Percentiles rank a stretch among this genome's conserved stretches.
Evolutionary conservation across 2,329 filamentous ascomycete genomes (phyloP).

Genomic region (Xylariaceae sp.): DNA sequence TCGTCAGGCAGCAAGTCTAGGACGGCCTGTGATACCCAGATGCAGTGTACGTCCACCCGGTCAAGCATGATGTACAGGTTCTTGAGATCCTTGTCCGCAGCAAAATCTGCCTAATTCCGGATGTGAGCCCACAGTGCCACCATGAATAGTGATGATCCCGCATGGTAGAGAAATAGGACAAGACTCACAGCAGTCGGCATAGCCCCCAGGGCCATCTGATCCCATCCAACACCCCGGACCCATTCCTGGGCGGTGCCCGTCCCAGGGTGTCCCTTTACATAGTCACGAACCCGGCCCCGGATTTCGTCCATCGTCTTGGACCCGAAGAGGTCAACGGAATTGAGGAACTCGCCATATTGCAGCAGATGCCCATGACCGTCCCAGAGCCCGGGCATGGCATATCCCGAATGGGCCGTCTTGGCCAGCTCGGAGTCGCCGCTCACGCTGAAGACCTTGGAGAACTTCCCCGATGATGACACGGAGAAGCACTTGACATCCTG

Average conservation of each 20-base stretch:
- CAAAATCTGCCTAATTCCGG: slow-evolving; percentile 46
- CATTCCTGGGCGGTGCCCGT: slow-evolving; percentile 52
- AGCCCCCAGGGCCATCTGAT: slow-evolving; percentile 58
- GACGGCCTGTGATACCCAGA: slow-evolving; percentile 62
- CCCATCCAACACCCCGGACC: slow-evolving; percentile 65
- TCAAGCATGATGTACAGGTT: slow-evolving; percentile 63
- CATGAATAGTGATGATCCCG: neutral
- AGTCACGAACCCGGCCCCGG: slow-evolving; percentile 44
- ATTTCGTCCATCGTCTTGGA: slow-evolving; percentile 51
- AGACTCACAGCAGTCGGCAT: slow-evolving; percentile 59
- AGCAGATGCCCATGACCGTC: slow-evolving; percentile 65
- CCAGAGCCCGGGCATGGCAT: slow-evolving; percentile 63
- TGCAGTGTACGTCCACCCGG: slow-evolving; percentile 64
- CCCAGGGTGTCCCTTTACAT: slow-evolving; percentile 44
- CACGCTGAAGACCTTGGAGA: slow-evolving; percentile 43
- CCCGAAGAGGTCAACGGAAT: slow-evolving; percentile 61
- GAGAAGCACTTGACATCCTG: slow-evolving; percentile 50
- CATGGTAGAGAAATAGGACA: too few relatives aligned
- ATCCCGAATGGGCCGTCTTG: slow-evolving; percentile 37
- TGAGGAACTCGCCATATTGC: slow-evolving; percentile 61
- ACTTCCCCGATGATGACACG: slow-evolving; percentile 43
- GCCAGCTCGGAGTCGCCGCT: slow-evolving; percentile 25
- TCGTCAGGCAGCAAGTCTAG: slow-evolving; percentile 53
- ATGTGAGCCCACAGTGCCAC: slow-evolving; percentile 7
- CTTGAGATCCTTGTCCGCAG: slow-evolving; percentile 44